These are phyloP conservation scores for Entomophthora muscae DNA, from an alignment of 371 early-diverging fungal genomes.

Conservation along the genomic window DNA sequence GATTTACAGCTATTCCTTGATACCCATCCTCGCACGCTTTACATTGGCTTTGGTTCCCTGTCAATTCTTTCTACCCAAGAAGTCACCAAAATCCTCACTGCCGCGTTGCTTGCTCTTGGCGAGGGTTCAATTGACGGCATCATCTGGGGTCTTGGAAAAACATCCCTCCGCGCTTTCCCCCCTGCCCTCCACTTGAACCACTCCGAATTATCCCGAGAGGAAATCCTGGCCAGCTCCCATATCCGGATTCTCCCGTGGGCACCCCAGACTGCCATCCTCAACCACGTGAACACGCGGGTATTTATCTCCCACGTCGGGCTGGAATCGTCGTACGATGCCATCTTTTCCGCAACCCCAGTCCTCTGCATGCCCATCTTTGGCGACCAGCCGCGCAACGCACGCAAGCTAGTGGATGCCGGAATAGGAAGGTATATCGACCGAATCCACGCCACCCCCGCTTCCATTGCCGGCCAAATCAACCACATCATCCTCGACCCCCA, in stretches of 20 bases:
- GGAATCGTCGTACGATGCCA: constrained; percentile 1
- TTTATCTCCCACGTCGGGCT: constrained; percentile 10
- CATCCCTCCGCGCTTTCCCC: too few species aligned
- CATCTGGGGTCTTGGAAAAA: too few species aligned
- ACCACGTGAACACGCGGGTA: constrained; percentile 1
- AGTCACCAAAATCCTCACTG: neutral
- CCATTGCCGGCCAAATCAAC: neutral
- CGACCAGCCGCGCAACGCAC: constrained; percentile 7
- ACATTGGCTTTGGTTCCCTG: constrained; percentile 7
- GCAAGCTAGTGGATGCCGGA: neutral
- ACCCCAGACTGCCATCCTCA: constrained; percentile 7
- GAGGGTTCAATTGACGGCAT: constrained; percentile 1
- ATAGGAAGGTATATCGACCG: neutral
- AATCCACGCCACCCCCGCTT: too few species aligned
- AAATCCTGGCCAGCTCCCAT: too few species aligned
- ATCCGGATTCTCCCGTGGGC: too few species aligned
- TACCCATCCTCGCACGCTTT: neutral
- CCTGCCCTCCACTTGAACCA: too few species aligned
- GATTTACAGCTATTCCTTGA: constrained; percentile 4
- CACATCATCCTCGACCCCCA: neutral
- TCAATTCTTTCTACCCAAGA: neutral
- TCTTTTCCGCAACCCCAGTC: constrained; percentile 6
- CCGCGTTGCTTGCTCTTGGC: neutral
- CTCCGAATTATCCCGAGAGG: too few species aligned
- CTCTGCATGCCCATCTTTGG: constrained; percentile 1